Evolutionary conservation across 2,329 filamentous ascomycete genomes (phyloP).

Genomic region (Paramyrothecium roridum): DNA sequence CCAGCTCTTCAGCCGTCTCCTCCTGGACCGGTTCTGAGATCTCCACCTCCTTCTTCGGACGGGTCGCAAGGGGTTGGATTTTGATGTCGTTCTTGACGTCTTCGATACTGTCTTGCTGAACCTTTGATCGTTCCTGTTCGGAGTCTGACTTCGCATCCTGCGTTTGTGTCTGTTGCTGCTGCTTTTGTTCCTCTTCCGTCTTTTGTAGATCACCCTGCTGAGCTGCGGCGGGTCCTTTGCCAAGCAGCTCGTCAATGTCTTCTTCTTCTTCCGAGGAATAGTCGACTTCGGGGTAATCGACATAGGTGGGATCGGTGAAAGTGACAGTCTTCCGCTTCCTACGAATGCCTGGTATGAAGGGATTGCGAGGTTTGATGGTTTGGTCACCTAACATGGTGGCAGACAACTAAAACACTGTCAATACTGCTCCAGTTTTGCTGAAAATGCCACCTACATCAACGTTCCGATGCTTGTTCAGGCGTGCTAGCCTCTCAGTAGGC

Average conservation of each 20-base stretch:
- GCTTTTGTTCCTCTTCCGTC: conserved; percentile 20
- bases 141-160: conserved; percentile 23
- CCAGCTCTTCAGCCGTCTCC: conserved; percentile 29
- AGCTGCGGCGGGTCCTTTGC: conserved; percentile 25
- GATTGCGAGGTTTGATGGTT: conserved; percentile 75
- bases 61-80: conserved; percentile 53
- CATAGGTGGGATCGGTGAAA: conserved; percentile 81
- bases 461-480: conserved; percentile 96
- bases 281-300: conserved; percentile 83
- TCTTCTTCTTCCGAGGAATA: conserved; percentile 76
- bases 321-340: conserved; percentile 83
- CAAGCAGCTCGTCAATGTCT: conserved; percentile 43
- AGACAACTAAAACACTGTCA: conserved; percentile 43
- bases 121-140: conserved; percentile 21
- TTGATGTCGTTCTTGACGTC: conserved; percentile 44
- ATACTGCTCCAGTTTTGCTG: no score
- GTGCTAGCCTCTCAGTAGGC: conserved; percentile 87
- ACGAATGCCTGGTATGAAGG: conserved; percentile 73
- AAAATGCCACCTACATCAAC: conserved; percentile 65
- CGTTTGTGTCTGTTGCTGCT: conserved; percentile 19
- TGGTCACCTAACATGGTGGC: conserved; percentile 62
- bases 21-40: conserved; percentile 26
- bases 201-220: conserved; percentile 26
- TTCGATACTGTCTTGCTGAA: conserved; percentile 25
- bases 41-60: conserved; percentile 37